A percentile compares a stretch with the other conserved stretches of the same genome.
These are phyloP conservation scores for Plasmodium blacklocki DNA, from an alignment of 169 alveolate species.

Conservation along the genomic window DNA sequence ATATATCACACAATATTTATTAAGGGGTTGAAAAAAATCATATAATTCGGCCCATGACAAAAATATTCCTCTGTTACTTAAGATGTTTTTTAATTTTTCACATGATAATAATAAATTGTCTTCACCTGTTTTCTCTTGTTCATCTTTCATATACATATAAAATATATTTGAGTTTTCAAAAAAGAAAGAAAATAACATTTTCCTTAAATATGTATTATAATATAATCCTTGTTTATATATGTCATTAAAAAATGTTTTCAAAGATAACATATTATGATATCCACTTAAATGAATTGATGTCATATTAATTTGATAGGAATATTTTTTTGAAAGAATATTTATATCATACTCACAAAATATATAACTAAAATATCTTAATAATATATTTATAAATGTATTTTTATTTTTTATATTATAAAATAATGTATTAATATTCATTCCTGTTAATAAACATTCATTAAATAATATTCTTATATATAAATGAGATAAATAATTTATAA, in stretches of 20 bases:
- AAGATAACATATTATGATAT: slow-evolving; percentile 34
- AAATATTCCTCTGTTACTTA: slow-evolving; percentile 30
- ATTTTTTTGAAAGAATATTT: slow-evolving; percentile 24
- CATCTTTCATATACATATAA: neutral
- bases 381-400: slow-evolving; percentile 36
- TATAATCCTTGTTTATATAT: slow-evolving; percentile 54
- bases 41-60: slow-evolving; percentile 71
- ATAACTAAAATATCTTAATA: slow-evolving; percentile 50
- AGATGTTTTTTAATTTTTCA: slow-evolving; percentile 29
- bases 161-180: slow-evolving; percentile 33
- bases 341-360: slow-evolving; percentile 60
- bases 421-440: slow-evolving; percentile 43
- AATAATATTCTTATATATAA: slow-evolving; percentile 41
- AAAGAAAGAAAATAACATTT: slow-evolving; percentile 41
- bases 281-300: slow-evolving; percentile 59
- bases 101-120: slow-evolving; percentile 37
- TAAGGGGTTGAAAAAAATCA: slow-evolving; percentile 66
- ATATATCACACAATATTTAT: slow-evolving; percentile 50
- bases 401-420: slow-evolving; percentile 36
- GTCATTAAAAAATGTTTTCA: slow-evolving; percentile 24
- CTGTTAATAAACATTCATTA: slow-evolving; percentile 65
- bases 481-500: slow-evolving; percentile 7
- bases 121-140: slow-evolving; percentile 9
- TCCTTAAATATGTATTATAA: slow-evolving; percentile 36
- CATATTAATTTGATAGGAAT: slow-evolving; percentile 48